phyloP scores from a whole-genome alignment of 2,329 filamentous ascomycete genomes.

The Talaromyces sp. region DNA sequence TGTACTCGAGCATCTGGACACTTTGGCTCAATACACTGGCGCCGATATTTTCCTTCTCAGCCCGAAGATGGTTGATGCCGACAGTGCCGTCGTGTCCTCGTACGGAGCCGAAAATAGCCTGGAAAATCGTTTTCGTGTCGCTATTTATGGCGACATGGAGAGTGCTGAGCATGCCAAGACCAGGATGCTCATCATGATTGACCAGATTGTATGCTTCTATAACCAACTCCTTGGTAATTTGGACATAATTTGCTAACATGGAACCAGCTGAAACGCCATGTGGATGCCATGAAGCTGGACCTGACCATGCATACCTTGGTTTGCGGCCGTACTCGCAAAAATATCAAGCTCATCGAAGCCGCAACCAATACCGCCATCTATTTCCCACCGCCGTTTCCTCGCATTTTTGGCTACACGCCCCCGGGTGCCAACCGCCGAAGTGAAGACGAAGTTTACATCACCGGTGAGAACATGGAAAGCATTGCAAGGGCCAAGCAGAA shows the following conservation, averaged over 20 bases:
- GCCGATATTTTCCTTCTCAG: conserved; percentile 95
- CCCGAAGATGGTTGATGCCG: conserved; percentile 74
- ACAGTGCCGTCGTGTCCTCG: conserved; percentile 68
- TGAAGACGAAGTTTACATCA: conserved; percentile 90
- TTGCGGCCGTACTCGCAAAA: conserved; percentile 89
- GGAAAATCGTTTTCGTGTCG: conserved; percentile 84
- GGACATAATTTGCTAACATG: conserved; percentile 4
- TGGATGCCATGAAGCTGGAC: conserved; percentile 77
- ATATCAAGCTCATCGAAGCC: conserved; percentile 96
- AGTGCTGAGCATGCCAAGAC: conserved; percentile 97
- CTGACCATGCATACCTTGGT: conserved; percentile 84
- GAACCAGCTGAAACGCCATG: conserved; percentile 48
- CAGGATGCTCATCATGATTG: conserved; percentile 91
- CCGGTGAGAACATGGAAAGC: conserved; percentile 75
- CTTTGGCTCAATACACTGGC: conserved; percentile 79
- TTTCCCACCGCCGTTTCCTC: conserved; percentile 90
- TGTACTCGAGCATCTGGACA: conserved; percentile 79
- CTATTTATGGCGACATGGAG: conserved; percentile 92
- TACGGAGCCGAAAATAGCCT: conserved; percentile 68
- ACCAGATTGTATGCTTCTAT: conserved; percentile 63
- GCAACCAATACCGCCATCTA: conserved; percentile 95
- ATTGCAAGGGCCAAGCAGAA: conserved; percentile 88
- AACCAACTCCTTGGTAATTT: background rate
- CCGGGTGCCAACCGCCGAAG: conserved; percentile 74
- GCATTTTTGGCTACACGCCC: conserved; percentile 84